A percentile compares a stretch with the other conserved stretches of the same genome.
phyloP scores from a whole-genome alignment of 176 grass and related monocot species.

The Juncus effusus region DNA sequence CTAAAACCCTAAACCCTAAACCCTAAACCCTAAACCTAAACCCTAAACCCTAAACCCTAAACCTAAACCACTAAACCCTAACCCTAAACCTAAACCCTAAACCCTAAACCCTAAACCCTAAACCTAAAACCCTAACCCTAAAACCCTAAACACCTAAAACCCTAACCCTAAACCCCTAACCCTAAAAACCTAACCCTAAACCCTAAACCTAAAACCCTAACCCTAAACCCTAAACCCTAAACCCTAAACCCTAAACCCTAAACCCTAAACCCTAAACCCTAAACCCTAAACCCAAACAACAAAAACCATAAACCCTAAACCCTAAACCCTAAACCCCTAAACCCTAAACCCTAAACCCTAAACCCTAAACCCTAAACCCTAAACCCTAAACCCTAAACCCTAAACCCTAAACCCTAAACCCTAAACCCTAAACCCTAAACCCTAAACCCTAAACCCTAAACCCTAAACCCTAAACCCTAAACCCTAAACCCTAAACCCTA shows the following conservation, averaged over 20 bases:
- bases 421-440: slow-evolving; percentile 31
- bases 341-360: slow-evolving; percentile 23
- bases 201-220: slow-evolving; percentile 22
- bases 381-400: slow-evolving; percentile 17
- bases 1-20: too few relatives aligned
- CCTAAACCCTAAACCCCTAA: slow-evolving; percentile 18
- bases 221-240: slow-evolving; percentile 9
- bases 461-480: slow-evolving; percentile 9
- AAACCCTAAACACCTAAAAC: slow-evolving; percentile 29
- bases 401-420: slow-evolving; percentile 26
- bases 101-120: slow-evolving; percentile 32
- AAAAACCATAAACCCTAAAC: slow-evolving; percentile 19
- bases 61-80: too few relatives aligned
- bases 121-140: too few relatives aligned
- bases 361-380: slow-evolving; percentile 28
- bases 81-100: slow-evolving; percentile 30
- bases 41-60: slow-evolving; percentile 30
- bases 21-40: slow-evolving; percentile 31
- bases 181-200: slow-evolving; percentile 24
- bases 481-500: slow-evolving; percentile 5
- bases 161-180: slow-evolving; percentile 28
- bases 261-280: slow-evolving; percentile 28
- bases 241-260: slow-evolving; percentile 20
- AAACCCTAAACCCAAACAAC: slow-evolving; percentile 35
- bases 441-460: slow-evolving; percentile 28